Evolutionary conservation across 75 land plant species (phyloP).

Genomic region (Pinus taeda): DNA sequence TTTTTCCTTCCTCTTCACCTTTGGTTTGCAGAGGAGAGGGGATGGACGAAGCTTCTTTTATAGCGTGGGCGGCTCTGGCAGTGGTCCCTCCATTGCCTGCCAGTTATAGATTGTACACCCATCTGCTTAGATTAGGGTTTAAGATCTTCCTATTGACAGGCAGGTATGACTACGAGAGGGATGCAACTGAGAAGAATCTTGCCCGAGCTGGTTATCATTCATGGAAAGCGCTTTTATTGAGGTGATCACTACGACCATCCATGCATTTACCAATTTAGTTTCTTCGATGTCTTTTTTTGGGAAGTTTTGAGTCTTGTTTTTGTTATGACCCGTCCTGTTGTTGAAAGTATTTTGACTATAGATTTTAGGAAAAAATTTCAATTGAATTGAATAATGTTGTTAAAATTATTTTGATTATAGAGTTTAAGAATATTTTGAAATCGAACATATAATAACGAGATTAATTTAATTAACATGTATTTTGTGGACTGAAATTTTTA

Average conservation of each 20-base stretch:
- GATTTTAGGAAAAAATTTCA: too few relatives aligned
- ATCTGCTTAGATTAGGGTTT: constrained; percentile 43
- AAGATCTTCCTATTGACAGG: constrained; percentile 72
- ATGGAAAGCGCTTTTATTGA: constrained; percentile 69
- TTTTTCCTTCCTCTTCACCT: background rate
- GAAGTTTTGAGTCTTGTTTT: too few relatives aligned
- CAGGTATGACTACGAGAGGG: constrained; percentile 54
- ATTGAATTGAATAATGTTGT: too few relatives aligned
- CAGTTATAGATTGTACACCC: constrained; percentile 55
- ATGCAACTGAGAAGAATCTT: constrained; percentile 51
- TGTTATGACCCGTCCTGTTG: too few relatives aligned
- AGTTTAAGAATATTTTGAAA: too few relatives aligned
- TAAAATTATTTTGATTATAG: too few relatives aligned
- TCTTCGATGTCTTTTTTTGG: constrained; percentile 6
- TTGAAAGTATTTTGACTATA: too few relatives aligned
- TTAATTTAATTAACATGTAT: too few relatives aligned
- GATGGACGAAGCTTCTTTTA: constrained; percentile 41
- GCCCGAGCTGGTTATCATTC: constrained; percentile 40
- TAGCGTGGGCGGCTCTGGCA: constrained; percentile 66
- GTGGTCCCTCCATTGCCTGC: constrained; percentile 49
- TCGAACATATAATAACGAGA: too few relatives aligned
- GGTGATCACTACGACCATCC: constrained; percentile 25
- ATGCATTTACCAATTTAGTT: too few relatives aligned
- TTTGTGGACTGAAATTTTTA: too few relatives aligned
- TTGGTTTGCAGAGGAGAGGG: constrained; percentile 39